Conservation (phyloP, 2,329 filamentous ascomycete species). For the Bipolaris bicolor region DNA sequence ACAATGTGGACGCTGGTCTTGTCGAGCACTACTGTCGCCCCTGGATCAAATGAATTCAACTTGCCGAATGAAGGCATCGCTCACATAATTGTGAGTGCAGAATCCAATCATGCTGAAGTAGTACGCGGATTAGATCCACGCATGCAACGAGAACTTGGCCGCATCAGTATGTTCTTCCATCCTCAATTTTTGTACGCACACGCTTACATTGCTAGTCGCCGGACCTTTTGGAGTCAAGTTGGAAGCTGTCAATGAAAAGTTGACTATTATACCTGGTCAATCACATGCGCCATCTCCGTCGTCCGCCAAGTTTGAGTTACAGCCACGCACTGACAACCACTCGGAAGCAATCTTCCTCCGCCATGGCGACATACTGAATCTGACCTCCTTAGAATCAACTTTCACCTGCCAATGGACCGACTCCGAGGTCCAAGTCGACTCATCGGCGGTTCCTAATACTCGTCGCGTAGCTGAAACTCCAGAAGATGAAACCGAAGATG, state of each 20-base stretch:
- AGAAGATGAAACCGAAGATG: slow-evolving; percentile 36
- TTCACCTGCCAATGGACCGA: slow-evolving; percentile 28
- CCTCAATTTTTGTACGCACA: background rate
- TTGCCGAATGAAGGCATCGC: slow-evolving; percentile 13
- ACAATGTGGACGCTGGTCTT: slow-evolving; percentile 27
- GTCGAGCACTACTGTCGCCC: background rate
- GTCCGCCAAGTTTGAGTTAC: slow-evolving; percentile 25
- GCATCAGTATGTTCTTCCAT: slow-evolving; percentile 22
- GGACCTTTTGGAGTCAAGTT: slow-evolving; percentile 33
- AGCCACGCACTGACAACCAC: slow-evolving; percentile 16
- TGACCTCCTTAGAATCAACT: slow-evolving; percentile 6
- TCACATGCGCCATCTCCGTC: background rate
- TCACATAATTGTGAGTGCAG: slow-evolving; percentile 8
- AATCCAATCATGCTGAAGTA: slow-evolving; percentile 1
- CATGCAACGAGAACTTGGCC: slow-evolving; percentile 21
- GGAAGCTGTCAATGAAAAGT: slow-evolving; percentile 25
- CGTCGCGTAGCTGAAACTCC: slow-evolving; percentile 12
- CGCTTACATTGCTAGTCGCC: slow-evolving; percentile 17
- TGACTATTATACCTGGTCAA: slow-evolving; percentile 27
- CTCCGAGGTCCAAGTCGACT: slow-evolving; percentile 41
- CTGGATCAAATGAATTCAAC: background rate
- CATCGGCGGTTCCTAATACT: slow-evolving; percentile 27
- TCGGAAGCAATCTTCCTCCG: slow-evolving; percentile 40
- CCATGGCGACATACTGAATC: slow-evolving; percentile 33
- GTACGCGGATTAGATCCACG: background rate